phyloP scores from a whole-genome alignment of 345 rosid genomes.

The Boechera stricta region DNA sequence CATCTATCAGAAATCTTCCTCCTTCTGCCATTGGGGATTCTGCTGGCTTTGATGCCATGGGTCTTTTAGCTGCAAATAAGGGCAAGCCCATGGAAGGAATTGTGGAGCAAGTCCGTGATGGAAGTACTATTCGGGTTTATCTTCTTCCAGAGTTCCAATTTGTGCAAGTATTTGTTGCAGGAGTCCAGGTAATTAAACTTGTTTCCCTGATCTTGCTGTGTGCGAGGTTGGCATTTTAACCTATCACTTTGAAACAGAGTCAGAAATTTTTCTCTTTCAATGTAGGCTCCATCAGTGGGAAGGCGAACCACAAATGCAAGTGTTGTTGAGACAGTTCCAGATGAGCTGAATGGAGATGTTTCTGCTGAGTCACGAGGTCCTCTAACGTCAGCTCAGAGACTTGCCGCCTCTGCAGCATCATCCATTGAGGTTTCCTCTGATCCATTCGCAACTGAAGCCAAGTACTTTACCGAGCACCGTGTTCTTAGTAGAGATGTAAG shows the following conservation, averaged over 20 bases:
- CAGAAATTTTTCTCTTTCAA: conserved; percentile 27
- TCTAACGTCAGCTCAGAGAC: conserved; percentile 94
- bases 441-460: conserved; percentile 87
- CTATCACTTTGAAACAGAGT: neutral
- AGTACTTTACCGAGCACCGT: conserved; percentile 88
- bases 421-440: conserved; percentile 71
- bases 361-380: conserved; percentile 65
- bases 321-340: conserved; percentile 51
- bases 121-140: conserved; percentile 85
- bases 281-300: conserved; percentile 89
- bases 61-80: conserved; percentile 71
- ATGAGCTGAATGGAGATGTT: conserved; percentile 77
- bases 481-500: conserved; percentile 86
- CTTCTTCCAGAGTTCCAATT: conserved; percentile 96
- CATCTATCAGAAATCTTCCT: conserved; percentile 80
- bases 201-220: neutral
- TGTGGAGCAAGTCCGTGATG: conserved; percentile 98
- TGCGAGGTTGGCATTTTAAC: conserved; percentile 6
- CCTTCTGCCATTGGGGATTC: conserved; percentile 97
- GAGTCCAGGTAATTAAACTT: conserved; percentile 71
- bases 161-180: conserved; percentile 96
- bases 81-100: conserved; percentile 87
- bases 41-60: conserved; percentile 79
- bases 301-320: conserved; percentile 61
- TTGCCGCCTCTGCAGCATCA: conserved; percentile 66